Percentiles rank a stretch among this genome's conserved stretches.
phyloP scores from a whole-genome alignment of 257 asterid species.

The Nicotiana sylvestris region DNA sequence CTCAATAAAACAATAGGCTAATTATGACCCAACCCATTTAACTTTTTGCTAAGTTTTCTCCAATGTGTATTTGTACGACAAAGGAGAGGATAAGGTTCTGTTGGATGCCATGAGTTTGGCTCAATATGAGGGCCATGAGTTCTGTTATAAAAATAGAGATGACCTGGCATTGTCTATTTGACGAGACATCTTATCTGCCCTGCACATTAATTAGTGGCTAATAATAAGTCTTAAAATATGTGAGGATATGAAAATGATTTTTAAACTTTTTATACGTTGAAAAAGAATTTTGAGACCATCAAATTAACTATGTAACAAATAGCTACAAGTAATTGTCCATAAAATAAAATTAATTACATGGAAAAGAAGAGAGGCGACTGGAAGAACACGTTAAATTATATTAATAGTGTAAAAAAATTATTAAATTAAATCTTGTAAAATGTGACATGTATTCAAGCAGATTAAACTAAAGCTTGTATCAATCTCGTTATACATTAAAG shows the following conservation, averaged over 20 bases:
- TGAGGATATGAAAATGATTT: background rate
- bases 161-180: constrained; percentile 3
- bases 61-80: background rate
- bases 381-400: background rate
- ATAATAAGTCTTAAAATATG: background rate
- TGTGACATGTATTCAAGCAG: background rate
- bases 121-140: background rate
- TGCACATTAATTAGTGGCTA: background rate
- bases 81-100: background rate
- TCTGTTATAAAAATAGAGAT: background rate
- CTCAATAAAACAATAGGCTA: too few relatives aligned
- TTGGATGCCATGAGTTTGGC: background rate
- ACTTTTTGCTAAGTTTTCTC: background rate
- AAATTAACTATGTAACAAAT: background rate
- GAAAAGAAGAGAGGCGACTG: background rate
- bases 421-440: too few relatives aligned
- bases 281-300: too few relatives aligned
- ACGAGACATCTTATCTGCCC: background rate
- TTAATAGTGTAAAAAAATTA: too few relatives aligned
- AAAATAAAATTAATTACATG: too few relatives aligned
- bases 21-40: too few relatives aligned
- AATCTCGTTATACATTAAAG: too few relatives aligned
- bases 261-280: too few relatives aligned
- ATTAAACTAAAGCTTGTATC: too few relatives aligned
- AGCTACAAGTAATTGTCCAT: too few relatives aligned